Base-by-base conservation (phyloP, 2,329 filamentous ascomycete species). In the Sporothrix inflata region DNA sequence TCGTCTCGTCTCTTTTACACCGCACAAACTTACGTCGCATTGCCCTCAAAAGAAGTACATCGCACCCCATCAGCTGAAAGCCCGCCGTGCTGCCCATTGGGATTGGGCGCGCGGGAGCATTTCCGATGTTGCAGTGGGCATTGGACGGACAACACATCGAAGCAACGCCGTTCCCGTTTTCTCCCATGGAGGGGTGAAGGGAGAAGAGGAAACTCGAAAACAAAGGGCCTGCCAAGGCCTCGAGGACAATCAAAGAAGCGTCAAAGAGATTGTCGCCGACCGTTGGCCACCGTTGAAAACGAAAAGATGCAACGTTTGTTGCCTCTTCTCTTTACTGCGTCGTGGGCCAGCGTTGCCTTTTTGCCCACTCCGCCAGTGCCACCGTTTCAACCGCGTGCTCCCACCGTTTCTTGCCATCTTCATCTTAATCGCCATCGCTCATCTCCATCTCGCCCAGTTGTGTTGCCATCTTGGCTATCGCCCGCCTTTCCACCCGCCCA, bases 101-200 rank as follows among this genome's bases (percentile, higher is more conserved):
- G 12, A n/a, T n/a, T n/a, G n/a, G n/a, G n/a, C n/a, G n/a, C 11
- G 57, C 57, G 57, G 57, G 38, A 42, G 65, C 27, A 53, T 47
- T 66, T 47, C 61, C 42, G 61, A 66, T 45, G 61, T 66, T 66
- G 40, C 40, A 66, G 12, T 30, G 38, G 40, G 40, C 38, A 30
- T 12, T 63, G 57, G 40, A 66, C 40, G 61, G 40, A 47, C 61
- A 66, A 66, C 61, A 47, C 61, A 66, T 66, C 61, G 8, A 65
- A 42, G 61, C 61, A 45, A 27, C 60, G 40, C 61, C 40, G 16
- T 30, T 47, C 40, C 61, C 61, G 61, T 47, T 30, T 21, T 38
- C 14, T 55, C 16, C 19, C 19, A 51, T 7, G 47, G 51, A 24
- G 51, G 30, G 6, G 12, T 6, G 24, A 51, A 47, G 45, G n/a